Evolutionary conservation across 768 basidiomycete genomes (phyloP), one percentile per base, ranked within the genome.

Genomic region (Leccinum broughii): DNA sequence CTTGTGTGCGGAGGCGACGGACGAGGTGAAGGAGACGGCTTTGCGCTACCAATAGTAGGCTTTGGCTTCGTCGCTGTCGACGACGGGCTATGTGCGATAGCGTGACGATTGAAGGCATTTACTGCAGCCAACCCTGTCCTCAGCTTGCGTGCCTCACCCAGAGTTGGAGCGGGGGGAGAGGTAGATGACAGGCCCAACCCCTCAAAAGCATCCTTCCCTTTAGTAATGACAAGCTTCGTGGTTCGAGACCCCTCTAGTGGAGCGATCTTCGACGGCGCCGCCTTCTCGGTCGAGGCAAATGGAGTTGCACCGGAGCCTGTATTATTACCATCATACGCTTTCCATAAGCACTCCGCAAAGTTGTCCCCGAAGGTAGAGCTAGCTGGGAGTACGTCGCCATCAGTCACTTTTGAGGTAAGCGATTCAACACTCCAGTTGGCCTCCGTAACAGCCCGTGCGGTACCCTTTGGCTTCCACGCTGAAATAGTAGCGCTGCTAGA

Each of bases 141-240:
- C 57, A 88, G 70, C 68, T 86, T 87, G 48, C 89, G 80, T 35
- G 88, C 90, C 68, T 92, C 90, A 11, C 85, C 91, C 5, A 93
- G 77, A 2, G 91, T 92, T 20, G 86, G 88, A 20, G 83, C 78
- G 3, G 83, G 77, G 54, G 77, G 78, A 28, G 74, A 66, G n/a
- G 79, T 72, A 30, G 74, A 68, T 59, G 75, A 71, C 22, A 89
- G 69, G 8, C 85, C 90, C 51, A 93, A 75, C 11, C 88, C 91
- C 37, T 90, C 89, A 62, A 93, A 93, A 5, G 92, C 92, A 68
- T 93, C 92, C 64, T 82, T 88, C 20, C 79, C 78, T 56, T 72
- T 78, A 56, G 67, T 67, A 44, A 76, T 61, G 46, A 67, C n/a
- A 32, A 75, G 64, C 56, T 67, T 74, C 9, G 72, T 74, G 24